phyloP scores from a whole-genome alignment of 768 basidiomycete genomes.

The Panaeolus papilionaceus region DNA sequence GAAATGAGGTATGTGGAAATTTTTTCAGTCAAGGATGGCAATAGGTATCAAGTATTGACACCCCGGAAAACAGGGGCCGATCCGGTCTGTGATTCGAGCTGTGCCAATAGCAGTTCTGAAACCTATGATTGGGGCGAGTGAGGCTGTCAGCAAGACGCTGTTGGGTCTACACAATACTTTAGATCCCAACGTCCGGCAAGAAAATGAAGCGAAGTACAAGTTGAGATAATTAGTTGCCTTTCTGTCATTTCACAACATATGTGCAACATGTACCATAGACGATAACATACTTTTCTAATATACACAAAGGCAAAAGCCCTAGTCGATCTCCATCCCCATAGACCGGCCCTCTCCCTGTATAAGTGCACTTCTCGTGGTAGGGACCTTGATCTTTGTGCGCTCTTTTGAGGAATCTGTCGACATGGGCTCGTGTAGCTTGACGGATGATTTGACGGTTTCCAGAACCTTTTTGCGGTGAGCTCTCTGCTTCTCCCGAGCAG shows the following conservation, averaged over 20 bases:
- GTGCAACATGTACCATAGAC: constrained; percentile 24
- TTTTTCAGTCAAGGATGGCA: background rate
- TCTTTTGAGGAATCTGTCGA: constrained; percentile 55
- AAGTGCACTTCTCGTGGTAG: constrained; percentile 73
- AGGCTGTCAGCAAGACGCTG: constrained; percentile 95
- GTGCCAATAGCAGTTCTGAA: constrained; percentile 97
- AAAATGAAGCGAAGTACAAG: constrained; percentile 96
- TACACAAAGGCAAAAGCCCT: constrained; percentile 18
- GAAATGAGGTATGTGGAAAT: constrained; percentile 72
- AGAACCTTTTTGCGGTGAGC: constrained; percentile 72
- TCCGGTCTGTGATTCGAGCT: constrained; percentile 93
- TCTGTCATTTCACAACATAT: constrained; percentile 15
- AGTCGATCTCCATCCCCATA: constrained; percentile 91
- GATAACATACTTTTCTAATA: constrained; percentile 24
- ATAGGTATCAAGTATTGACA: constrained; percentile 17
- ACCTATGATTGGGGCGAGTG: constrained; percentile 97
- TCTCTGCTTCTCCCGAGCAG: constrained; percentile 78
- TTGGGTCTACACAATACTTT: constrained; percentile 93
- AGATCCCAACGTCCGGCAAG: constrained; percentile 82
- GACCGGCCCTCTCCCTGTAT: constrained; percentile 83
- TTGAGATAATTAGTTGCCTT: constrained; percentile 50
- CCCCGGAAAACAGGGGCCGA: constrained; percentile 69
- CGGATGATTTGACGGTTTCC: constrained; percentile 61
- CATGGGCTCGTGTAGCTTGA: constrained; percentile 73
- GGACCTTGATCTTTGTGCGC: constrained; percentile 70